Evolutionary conservation across 1,284 basidiomycete species (phyloP).

Genomic region (Trametes hirsuta): DNA sequence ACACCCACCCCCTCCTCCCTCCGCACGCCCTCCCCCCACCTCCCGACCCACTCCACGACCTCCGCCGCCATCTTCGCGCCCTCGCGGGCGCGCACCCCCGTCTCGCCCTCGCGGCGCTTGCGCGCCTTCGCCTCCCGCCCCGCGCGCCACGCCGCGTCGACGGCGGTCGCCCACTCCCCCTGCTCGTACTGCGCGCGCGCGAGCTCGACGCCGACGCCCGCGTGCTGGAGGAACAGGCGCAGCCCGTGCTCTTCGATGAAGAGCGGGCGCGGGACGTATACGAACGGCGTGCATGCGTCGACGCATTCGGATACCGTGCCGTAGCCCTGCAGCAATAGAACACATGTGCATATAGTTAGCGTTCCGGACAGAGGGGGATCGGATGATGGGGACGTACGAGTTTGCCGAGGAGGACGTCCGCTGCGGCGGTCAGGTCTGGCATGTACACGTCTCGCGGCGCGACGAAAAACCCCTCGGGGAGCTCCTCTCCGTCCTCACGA

Average conservation of each 20-base stretch:
- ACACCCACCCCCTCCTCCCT: not conserved
- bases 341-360: not conserved
- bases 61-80: constrained; percentile 51
- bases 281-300: constrained; percentile 72
- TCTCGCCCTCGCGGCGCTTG: constrained; percentile 44
- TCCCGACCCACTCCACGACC: constrained; percentile 54
- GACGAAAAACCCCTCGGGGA: constrained; percentile 75
- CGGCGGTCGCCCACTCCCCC: constrained; percentile 66
- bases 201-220: constrained; percentile 70
- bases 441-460: constrained; percentile 78
- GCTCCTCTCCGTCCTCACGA: constrained; percentile 42
- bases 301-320: constrained; percentile 76
- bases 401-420: constrained; percentile 79
- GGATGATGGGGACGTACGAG: constrained; percentile 46
- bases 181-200: constrained; percentile 63
- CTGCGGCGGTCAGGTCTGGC: constrained; percentile 75
- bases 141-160: constrained; percentile 56
- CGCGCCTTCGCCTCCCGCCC: constrained; percentile 49
- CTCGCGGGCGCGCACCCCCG: constrained; percentile 44
- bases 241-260: constrained; percentile 82
- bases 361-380: not conserved
- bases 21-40: constrained; percentile 34
- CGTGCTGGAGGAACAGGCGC: constrained; percentile 58
- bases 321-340: constrained; percentile 53
- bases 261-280: constrained; percentile 74